phyloP scores from a whole-genome alignment of 176 grass and related monocot species.

The Otatea glauca region DNA sequence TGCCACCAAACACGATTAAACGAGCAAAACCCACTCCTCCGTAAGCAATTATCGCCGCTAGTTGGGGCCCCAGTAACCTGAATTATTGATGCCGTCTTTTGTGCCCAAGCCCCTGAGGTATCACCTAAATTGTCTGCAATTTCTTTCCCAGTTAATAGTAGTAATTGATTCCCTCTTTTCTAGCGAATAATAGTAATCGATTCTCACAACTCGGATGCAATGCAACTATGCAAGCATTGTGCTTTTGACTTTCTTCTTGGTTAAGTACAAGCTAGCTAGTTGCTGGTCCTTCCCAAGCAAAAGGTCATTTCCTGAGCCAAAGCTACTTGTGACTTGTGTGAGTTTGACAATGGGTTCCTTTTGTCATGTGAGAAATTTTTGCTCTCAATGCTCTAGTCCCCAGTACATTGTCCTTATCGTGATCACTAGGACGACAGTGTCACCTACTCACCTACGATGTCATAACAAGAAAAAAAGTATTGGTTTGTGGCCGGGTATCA shows the following conservation, averaged over 20 bases:
- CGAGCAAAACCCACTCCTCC: background rate
- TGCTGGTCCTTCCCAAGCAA: background rate
- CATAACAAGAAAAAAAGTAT: background rate
- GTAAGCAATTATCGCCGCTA: slow-evolving; percentile 5
- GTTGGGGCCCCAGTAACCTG: background rate
- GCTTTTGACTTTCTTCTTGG: background rate
- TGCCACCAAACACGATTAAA: slow-evolving; percentile 26
- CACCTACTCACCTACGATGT: background rate
- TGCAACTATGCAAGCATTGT: background rate
- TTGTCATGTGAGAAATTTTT: background rate
- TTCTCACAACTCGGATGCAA: background rate
- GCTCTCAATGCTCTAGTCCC: background rate
- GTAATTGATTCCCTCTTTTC: background rate
- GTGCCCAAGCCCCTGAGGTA: background rate
- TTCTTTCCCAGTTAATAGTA: background rate
- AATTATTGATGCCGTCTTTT: slow-evolving; percentile 35
- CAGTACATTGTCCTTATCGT: background rate
- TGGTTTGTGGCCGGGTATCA: background rate
- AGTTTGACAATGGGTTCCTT: background rate
- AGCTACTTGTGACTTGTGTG: slow-evolving; percentile 4
- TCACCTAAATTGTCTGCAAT: background rate
- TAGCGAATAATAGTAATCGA: background rate
- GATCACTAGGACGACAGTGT: background rate
- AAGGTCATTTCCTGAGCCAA: background rate
- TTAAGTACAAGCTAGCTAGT: background rate